phyloP scores from a whole-genome alignment of 2,329 filamentous ascomycete species.

The Cladophialophora yegresii region DNA sequence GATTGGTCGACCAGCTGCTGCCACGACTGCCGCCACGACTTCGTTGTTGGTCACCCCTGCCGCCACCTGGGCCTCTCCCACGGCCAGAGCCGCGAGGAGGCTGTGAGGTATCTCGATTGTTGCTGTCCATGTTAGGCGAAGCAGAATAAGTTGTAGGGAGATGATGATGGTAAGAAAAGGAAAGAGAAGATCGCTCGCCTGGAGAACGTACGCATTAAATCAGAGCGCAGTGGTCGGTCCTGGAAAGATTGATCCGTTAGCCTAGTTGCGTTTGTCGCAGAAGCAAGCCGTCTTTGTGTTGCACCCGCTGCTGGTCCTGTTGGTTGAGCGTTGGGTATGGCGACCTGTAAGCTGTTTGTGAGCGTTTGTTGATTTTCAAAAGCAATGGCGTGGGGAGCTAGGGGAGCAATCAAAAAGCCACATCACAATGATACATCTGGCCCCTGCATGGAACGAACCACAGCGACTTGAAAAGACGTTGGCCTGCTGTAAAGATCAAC shows the following conservation, averaged over 20 bases:
- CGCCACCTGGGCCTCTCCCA: too few relatives aligned
- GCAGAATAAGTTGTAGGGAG: too few relatives aligned
- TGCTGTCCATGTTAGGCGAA: too few relatives aligned
- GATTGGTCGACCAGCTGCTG: too few relatives aligned
- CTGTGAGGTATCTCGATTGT: too few relatives aligned
- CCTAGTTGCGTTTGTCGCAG: background rate
- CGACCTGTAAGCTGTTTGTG: background rate
- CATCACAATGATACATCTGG: background rate
- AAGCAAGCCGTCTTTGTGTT: background rate
- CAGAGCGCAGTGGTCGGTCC: background rate
- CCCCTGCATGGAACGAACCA: background rate
- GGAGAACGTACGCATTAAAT: background rate
- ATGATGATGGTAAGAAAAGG: background rate
- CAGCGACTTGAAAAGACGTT: too few relatives aligned
- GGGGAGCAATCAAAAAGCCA: background rate
- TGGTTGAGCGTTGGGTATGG: background rate
- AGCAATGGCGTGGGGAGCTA: background rate
- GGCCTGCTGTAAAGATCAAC: background rate
- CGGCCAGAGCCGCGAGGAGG: too few relatives aligned
- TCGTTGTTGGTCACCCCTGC: too few relatives aligned
- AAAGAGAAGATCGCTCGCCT: background rate
- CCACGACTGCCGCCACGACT: too few relatives aligned
- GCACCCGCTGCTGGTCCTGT: too few relatives aligned
- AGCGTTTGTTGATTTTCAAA: background rate
- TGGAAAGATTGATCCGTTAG: background rate